Evolutionary conservation across 768 basidiomycete genomes (phyloP), one percentile per base, ranked within the genome.

Genomic region (Mycena amicta): DNA sequence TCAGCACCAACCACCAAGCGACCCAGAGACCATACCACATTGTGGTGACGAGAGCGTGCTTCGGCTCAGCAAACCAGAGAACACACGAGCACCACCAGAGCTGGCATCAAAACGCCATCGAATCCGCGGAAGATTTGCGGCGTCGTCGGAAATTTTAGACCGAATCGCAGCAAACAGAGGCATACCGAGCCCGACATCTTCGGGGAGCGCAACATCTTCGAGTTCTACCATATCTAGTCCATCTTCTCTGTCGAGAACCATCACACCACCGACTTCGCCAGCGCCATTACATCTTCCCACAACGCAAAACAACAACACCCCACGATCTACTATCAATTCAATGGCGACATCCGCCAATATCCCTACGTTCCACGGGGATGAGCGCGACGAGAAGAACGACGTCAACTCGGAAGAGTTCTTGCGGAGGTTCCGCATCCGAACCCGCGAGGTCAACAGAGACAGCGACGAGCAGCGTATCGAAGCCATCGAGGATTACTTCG

Each of bases 301-400:
- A 23, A 45, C 43, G 20, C 43, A 6, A 45, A 45, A 16, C 22
- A 45, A 12, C 12, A 25, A 8, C 47, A 5, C 27, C 12, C 13
- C 47, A 49, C 12, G n/a, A n/a, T n/a, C n/a, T n/a, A n/a, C 43
- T 16, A 37, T 15, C 31, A 16, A 26, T 5, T 8, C 30, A 3
- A 22, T 26, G 4, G 25, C 31, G 15, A 37, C 30, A n/a, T 18
- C 27, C 5, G 27, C 23, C 23, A 49, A 26, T 45, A 45, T 59
- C 3, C 57, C 57, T 18, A 59, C 55, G 51, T 61, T 61, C n/a
- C 25, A 55, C 12, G 54, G 54, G 15, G 54, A 61, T 0, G 23
- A 46, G 15, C 1, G 16, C 12, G 1, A 37, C n/a, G 3, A 53
- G 30, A 1, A 29, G 41, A 8, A 29, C 16, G 5, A 13, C 8